Percentiles rank a stretch among this genome's conserved stretches.
These are phyloP conservation scores for Aaosphaeria arxii DNA, from an alignment of 2,329 filamentous ascomycete species.

Conservation along the genomic window DNA sequence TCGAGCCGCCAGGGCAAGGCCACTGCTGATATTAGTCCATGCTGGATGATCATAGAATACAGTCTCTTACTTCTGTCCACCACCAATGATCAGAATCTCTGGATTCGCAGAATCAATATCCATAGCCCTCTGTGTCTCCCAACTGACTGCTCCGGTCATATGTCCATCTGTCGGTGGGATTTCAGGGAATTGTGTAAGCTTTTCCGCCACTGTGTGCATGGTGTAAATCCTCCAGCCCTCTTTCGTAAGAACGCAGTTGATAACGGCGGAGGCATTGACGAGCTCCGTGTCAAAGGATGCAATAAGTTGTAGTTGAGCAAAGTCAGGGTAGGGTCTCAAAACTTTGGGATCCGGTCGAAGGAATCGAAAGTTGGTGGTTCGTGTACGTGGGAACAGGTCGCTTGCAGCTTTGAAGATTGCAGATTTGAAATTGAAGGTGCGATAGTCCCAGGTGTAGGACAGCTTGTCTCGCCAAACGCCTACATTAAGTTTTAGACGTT, in stretches of 20 bases:
- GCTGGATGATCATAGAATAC: constrained; percentile 7
- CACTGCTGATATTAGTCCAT: neutral
- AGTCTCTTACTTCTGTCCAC: constrained; percentile 10
- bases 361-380: neutral
- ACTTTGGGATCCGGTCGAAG: neutral
- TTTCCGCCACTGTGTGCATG: neutral
- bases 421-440: constrained; percentile 5
- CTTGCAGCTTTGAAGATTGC: constrained; percentile 5
- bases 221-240: neutral
- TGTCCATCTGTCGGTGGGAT: neutral
- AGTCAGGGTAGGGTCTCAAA: neutral
- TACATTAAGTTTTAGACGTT: neutral
- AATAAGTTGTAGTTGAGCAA: neutral
- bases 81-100: constrained; percentile 18
- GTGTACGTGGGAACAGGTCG: neutral
- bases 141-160: neutral
- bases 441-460: constrained; percentile 8
- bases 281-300: neutral
- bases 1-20: neutral
- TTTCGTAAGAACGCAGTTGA: neutral
- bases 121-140: constrained; percentile 5
- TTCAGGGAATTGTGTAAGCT: neutral
- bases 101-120: constrained; percentile 5
- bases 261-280: neutral
- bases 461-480: constrained; percentile 7